These are phyloP conservation scores for Choanephora cucurbitarum DNA, from an alignment of 371 early-diverging fungal species.

Conservation along the genomic window DNA sequence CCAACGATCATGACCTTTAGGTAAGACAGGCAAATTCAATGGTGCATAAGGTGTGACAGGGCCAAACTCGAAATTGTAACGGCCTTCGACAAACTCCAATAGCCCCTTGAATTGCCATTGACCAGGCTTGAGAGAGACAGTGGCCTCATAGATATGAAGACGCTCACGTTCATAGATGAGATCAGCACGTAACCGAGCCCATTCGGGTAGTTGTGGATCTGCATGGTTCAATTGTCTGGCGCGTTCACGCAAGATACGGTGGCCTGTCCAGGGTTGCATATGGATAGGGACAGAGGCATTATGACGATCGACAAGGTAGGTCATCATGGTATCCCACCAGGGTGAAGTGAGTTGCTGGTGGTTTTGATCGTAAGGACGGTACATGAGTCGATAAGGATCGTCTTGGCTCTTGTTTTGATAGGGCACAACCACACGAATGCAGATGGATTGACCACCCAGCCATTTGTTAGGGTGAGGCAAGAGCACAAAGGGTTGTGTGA, in stretches of 20 bases:
- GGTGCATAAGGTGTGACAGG: slow-evolving; percentile 45
- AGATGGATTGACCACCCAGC: slow-evolving; percentile 15
- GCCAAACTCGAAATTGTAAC: slow-evolving; percentile 52
- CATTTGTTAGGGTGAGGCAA: slow-evolving; percentile 15
- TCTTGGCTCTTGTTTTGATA: slow-evolving; percentile 4
- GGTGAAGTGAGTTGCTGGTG: slow-evolving; percentile 20
- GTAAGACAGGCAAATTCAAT: slow-evolving; percentile 26
- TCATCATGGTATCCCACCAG: slow-evolving; percentile 46
- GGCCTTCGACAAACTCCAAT: slow-evolving; percentile 48
- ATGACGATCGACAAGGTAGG: slow-evolving; percentile 13
- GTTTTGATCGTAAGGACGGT: slow-evolving; percentile 26
- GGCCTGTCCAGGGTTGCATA: slow-evolving; percentile 39
- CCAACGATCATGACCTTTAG: background rate
- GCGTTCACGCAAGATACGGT: slow-evolving; percentile 20
- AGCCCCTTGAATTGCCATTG: slow-evolving; percentile 30
- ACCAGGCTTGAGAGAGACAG: slow-evolving; percentile 39
- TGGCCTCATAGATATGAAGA: slow-evolving; percentile 52
- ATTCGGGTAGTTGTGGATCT: slow-evolving; percentile 25
- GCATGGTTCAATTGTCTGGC: slow-evolving; percentile 15
- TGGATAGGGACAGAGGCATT: slow-evolving; percentile 28
- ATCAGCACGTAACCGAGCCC: slow-evolving; percentile 22
- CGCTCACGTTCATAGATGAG: slow-evolving; percentile 28
- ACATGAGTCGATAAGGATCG: slow-evolving; percentile 20
- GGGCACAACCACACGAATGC: slow-evolving; percentile 31
- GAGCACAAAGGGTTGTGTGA: slow-evolving; percentile 16